A percentile compares a stretch with the other conserved stretches of the same genome.
Evolutionary conservation across 805 yeast genomes (phyloP).

Genomic region (Suhomyces pyralidae): DNA sequence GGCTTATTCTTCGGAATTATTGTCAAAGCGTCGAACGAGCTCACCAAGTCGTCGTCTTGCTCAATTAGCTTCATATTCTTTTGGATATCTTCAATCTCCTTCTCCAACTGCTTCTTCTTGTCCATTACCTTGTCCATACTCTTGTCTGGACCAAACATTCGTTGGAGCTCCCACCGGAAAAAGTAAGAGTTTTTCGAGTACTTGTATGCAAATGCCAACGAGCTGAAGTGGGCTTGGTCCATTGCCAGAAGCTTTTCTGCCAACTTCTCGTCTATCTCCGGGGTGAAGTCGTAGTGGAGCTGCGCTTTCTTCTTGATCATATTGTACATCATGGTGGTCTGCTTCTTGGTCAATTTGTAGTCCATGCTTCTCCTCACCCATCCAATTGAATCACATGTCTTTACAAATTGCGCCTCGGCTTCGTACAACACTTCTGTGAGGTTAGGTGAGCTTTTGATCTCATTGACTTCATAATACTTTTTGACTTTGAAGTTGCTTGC

Average conservation of each 20-base stretch:
- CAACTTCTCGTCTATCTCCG: slow-evolving; percentile 9
- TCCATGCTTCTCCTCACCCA: not conserved
- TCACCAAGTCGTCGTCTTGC: not conserved
- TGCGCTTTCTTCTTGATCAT: slow-evolving; percentile 10
- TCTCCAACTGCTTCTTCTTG: not conserved
- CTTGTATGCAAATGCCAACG: slow-evolving; percentile 28
- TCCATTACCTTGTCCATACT: slow-evolving; percentile 5
- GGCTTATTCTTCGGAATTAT: not conserved
- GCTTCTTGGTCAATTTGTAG: slow-evolving; percentile 13
- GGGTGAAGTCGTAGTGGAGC: slow-evolving; percentile 5
- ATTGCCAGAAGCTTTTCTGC: slow-evolving; percentile 9
- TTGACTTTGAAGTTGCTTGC: slow-evolving; percentile 17
- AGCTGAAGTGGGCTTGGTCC: slow-evolving; percentile 14
- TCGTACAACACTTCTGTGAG: slow-evolving; percentile 16
- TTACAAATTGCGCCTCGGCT: slow-evolving; percentile 13
- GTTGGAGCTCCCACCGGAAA: slow-evolving; percentile 31
- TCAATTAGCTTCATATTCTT: not conserved
- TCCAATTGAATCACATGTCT: not conserved
- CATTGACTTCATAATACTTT: not conserved
- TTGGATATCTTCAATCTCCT: not conserved
- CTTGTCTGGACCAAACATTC: slow-evolving; percentile 24
- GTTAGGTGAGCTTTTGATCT: slow-evolving; percentile 1
- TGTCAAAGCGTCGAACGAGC: not conserved
- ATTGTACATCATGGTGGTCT: slow-evolving; percentile 6
- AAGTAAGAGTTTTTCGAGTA: slow-evolving; percentile 24